Conservation (phyloP, 495 filamentous ascomycete species). For the Rhypophila decipiens region DNA sequence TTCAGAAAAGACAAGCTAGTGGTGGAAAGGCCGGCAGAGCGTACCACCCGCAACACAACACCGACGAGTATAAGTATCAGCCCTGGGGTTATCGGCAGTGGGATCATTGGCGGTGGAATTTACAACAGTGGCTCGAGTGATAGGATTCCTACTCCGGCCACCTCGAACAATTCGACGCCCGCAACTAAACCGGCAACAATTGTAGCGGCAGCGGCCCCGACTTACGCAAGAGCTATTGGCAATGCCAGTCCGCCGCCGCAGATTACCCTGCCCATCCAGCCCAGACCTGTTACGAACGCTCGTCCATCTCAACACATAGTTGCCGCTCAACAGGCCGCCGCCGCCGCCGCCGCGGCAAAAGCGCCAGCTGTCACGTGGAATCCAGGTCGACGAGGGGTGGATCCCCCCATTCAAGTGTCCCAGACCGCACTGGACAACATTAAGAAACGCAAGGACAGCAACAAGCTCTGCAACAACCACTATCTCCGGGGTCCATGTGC, state of each 20-base stretch:
- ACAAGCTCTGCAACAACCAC: slow-evolving; percentile 83
- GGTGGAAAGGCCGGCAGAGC: too few species aligned
- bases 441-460: slow-evolving; percentile 65
- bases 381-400: slow-evolving; percentile 46
- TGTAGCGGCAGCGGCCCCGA: slow-evolving; percentile 9
- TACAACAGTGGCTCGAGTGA: background rate
- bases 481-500: slow-evolving; percentile 71
- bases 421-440: slow-evolving; percentile 62
- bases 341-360: slow-evolving; percentile 6
- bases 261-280: slow-evolving; percentile 26
- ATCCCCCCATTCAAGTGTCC: slow-evolving; percentile 42
- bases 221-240: slow-evolving; percentile 30
- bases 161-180: background rate
- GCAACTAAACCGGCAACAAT: slow-evolving; percentile 13
- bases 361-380: slow-evolving; percentile 33
- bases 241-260: slow-evolving; percentile 31
- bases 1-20: slow-evolving; percentile 58
- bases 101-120: background rate
- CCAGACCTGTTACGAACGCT: slow-evolving; percentile 6
- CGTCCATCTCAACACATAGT: slow-evolving; percentile 8
- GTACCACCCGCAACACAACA: slow-evolving; percentile 5
- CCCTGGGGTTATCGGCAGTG: slow-evolving; percentile 1
- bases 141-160: slow-evolving; percentile 1
- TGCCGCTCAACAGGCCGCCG: background rate
- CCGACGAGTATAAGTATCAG: background rate